Evolutionary conservation across 2,329 filamentous ascomycete species (phyloP).

Genomic region (Botrytis fabae): DNA sequence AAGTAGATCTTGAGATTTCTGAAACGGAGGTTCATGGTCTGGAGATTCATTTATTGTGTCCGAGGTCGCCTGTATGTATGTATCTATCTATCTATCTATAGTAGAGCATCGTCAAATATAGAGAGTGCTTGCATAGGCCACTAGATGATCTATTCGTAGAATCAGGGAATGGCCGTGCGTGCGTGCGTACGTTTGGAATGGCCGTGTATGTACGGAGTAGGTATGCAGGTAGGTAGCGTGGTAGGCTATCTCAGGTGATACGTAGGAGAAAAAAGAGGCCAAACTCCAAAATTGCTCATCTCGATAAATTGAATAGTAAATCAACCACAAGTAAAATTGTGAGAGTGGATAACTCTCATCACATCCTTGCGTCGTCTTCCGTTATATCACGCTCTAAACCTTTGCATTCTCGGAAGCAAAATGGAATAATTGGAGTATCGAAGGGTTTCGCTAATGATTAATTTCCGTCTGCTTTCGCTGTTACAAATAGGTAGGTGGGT

Average conservation of each 20-base stretch:
- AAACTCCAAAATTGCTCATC: too few species aligned
- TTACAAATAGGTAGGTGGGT: not conserved
- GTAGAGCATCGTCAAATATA: not conserved
- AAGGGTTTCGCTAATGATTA: too few species aligned
- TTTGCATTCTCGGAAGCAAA: too few species aligned
- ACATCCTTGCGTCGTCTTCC: too few species aligned
- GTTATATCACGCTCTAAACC: too few species aligned
- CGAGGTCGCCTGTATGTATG: conserved; percentile 6
- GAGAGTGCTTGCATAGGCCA: conserved; percentile 2
- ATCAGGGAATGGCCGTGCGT: not conserved
- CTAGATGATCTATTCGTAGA: conserved; percentile 5
- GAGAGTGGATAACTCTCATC: not conserved
- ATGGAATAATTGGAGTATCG: too few species aligned
- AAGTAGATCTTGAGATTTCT: not conserved
- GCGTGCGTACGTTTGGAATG: not conserved
- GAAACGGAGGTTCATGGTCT: not conserved
- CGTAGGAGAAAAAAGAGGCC: not conserved
- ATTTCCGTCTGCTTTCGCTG: too few species aligned
- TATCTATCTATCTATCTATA: too few species aligned
- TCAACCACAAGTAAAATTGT: not conserved
- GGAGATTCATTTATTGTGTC: not conserved
- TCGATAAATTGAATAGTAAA: not conserved
- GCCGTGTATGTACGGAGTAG: not conserved
- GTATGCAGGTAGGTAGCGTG: not conserved
- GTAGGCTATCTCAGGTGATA: too few species aligned